Evolutionary conservation across 2,329 filamentous ascomycete genomes (phyloP).

Genomic region (Ceratocystis papillata): DNA sequence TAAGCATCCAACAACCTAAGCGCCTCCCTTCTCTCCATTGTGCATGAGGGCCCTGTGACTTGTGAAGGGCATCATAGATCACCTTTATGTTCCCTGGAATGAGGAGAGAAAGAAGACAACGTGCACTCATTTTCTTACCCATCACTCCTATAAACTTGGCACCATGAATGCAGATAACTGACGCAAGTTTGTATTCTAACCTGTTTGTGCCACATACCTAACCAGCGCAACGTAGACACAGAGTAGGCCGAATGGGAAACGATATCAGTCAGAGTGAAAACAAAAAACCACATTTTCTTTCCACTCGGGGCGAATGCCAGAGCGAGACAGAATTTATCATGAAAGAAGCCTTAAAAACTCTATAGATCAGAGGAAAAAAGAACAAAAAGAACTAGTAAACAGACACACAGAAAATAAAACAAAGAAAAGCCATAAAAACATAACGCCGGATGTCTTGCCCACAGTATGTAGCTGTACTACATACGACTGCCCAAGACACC

Average conservation of each 20-base stretch:
- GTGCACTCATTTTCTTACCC: no score
- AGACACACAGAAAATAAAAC: slow-evolving; percentile 8
- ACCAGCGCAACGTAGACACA: neutral
- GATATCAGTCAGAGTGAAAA: neutral
- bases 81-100: no score
- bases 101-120: no score
- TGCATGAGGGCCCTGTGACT: no score
- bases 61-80: no score
- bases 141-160: no score
- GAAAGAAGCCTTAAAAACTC: slow-evolving; percentile 12
- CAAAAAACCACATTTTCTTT: neutral
- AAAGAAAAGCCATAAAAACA: slow-evolving; percentile 17
- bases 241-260: neutral
- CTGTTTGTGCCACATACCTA: neutral
- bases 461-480: slow-evolving; percentile 13
- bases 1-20: no score
- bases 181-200: neutral
- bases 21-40: no score
- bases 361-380: slow-evolving; percentile 14
- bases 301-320: neutral
- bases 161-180: no score
- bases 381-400: slow-evolving; percentile 7
- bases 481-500: slow-evolving; percentile 16
- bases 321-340: neutral
- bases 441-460: slow-evolving; percentile 17